Evolutionary conservation across 2,329 filamentous ascomycete genomes (phyloP), one percentile per base, ranked within the genome.

Genomic region (Teratosphaeria viscida): DNA sequence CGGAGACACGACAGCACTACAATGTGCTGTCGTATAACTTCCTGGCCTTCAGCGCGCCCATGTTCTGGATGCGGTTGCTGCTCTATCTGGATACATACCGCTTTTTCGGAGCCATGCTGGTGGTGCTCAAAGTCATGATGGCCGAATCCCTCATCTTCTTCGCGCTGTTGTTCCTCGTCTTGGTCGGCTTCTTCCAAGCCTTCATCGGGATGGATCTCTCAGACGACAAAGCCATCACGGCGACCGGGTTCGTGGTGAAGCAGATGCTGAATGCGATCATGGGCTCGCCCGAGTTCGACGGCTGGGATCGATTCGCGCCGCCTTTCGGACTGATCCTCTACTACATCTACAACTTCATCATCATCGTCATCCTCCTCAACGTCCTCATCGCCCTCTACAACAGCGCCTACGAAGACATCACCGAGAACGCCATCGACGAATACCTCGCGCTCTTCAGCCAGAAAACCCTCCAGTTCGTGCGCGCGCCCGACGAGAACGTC

Each of bases 41-140:
- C 72, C 78, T 99, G 27, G 91, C 94, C 10, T 95, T 96, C 73
- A 86, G 87, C 2, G 92, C 94, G 0, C 94, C 94, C 0, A 89
- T 99, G 89, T 97, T 99, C 74, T 99, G 94, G 92, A 88, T 86
- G 70, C 88, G 94, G 4, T 81, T 99, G 61, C 77, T 99, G 63
- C 83, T 99, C 6, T 99, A 96, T 71, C 83, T 99, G 19, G 94
- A 99, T 74, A 90, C 88, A 0, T 83, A 95, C 80, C 86, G 89
- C 59, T 99, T 99, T 79, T 99, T 99, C 69, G 94, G 94, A 27
- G 91, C 92, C 56, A 99, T 99, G 94, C 83, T 99, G 1, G 92
- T 99, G 1, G 92, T 99, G 1, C 79, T 99, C 53, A 95, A 97
- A 73, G 77, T 80, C 65, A 80, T 82, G 80, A 81, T 82, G 78